A percentile compares a stretch with the other conserved stretches of the same genome.
Conservation (phyloP, 2,329 filamentous ascomycete genomes). For the Colletotrichum truncatum region DNA sequence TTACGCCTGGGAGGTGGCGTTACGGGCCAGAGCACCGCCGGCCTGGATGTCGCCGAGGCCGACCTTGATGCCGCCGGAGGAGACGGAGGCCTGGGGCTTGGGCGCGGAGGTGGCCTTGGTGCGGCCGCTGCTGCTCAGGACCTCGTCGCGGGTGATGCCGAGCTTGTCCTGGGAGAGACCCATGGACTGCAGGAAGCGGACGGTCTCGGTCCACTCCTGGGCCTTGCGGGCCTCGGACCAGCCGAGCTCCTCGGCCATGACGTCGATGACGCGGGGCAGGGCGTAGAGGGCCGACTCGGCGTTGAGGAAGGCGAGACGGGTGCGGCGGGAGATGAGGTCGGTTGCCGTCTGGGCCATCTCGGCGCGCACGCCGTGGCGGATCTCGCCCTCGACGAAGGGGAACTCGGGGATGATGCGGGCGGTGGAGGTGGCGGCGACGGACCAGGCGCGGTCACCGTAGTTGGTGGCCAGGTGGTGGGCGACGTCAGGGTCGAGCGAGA, state of each 20-base stretch:
- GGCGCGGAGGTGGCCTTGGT: conserved; percentile 8
- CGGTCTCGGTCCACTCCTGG: conserved; percentile 61
- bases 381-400: conserved; percentile 78
- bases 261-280: conserved; percentile 74
- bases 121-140: conserved; percentile 27
- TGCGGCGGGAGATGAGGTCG: conserved; percentile 76
- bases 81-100: conserved; percentile 2
- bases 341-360: conserved; percentile 79
- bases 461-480: conserved; percentile 50
- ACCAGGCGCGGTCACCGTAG: conserved; percentile 72
- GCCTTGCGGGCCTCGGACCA: conserved; percentile 71
- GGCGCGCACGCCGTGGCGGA: conserved; percentile 75
- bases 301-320: conserved; percentile 79
- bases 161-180: conserved; percentile 44
- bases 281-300: conserved; percentile 75
- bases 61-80: conserved; percentile 19
- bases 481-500: conserved; percentile 48
- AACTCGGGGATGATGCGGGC: conserved; percentile 71
- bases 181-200: conserved; percentile 55
- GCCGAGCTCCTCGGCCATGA: conserved; percentile 75
- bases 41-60: conserved; percentile 20
- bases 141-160: conserved; percentile 40
- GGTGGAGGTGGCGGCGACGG: conserved; percentile 63
- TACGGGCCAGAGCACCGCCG: conserved; percentile 17
- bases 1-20: conserved; percentile 19